Conservation (phyloP, 495 filamentous ascomycete species). For the Mycothermus thermophilus region DNA sequence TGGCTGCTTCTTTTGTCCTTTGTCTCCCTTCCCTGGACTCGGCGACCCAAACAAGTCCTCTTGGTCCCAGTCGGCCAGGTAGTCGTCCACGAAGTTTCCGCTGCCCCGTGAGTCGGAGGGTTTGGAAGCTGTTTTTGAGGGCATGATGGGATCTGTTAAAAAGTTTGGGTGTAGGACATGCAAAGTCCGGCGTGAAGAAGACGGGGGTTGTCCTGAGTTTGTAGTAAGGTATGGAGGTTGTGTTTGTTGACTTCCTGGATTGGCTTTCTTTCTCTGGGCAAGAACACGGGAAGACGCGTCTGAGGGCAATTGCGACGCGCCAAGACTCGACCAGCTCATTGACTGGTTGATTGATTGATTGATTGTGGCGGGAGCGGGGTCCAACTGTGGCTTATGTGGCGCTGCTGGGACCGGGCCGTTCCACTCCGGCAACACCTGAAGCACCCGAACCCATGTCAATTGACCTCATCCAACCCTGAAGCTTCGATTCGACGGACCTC, state of each 20-base stretch:
- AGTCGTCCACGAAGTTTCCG: conserved; percentile 12
- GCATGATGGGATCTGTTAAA: conserved; percentile 1
- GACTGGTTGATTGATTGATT: neutral
- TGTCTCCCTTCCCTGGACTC: conserved; percentile 19
- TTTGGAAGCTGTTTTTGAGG: conserved; percentile 6
- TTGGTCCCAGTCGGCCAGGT: conserved; percentile 18
- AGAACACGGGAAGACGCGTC: neutral
- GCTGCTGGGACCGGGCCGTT: neutral
- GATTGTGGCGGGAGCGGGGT: neutral
- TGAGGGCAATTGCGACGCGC: conserved; percentile 1
- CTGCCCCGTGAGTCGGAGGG: neutral
- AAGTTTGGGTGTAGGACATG: conserved; percentile 1
- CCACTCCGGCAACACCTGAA: conserved; percentile 8
- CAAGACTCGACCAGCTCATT: neutral
- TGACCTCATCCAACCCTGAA: conserved; percentile 10
- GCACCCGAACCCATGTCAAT: conserved; percentile 9
- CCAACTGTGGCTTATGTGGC: neutral
- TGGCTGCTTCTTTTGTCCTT: conserved; percentile 16
- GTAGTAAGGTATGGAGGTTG: no score
- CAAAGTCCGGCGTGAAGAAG: no score
- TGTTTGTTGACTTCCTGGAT: no score
- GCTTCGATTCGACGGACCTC: no score
- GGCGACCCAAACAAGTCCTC: conserved; percentile 22
- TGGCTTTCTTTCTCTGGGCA: no score
- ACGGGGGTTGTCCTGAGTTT: no score